Base-by-base conservation (phyloP, 2,329 filamentous ascomycete species). In the Aspergillus clavatus region DNA sequence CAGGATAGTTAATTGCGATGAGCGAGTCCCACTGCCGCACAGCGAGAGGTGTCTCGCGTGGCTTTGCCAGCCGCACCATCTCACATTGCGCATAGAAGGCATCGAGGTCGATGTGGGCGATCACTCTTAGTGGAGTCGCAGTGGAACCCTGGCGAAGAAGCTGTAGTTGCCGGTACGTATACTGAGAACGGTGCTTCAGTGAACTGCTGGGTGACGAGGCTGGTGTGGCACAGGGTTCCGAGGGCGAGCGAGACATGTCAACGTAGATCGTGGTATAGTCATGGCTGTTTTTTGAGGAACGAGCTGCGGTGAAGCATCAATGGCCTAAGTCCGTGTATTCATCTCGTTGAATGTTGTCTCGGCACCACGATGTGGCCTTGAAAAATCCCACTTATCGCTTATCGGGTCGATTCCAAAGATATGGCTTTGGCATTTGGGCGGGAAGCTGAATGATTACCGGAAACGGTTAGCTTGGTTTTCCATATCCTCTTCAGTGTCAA, bases 81-180 rank as follows among this genome's bases (percentile, higher is more conserved):
- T 98, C 93, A 63, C 89, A 96, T 73, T 98, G 93, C 3, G 87
- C 86, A 66, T 98, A 98, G 70, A 98, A 98, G 29, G 91, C 91
- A 78, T 98, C 93, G 48, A 98, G 82, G 61, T 98, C 93, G 52
- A 97, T 82, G 66, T 96, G 90, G 5, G 89, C 88, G 56, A 96
- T 82, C 22, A 94, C 86, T 37, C 93, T 83, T 27, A 98, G 76
- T 1, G 91, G 91, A 40, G 82, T 89, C 7, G 82, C 81, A 0
- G 83, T 76, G 26, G 81, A 82, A 54, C 79, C 89, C 7, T 82
- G 77, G 5, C 83, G 80, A 46, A 97, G 79, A 53, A 90, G 84
- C 26, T 81, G 76, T 12, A 97, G 77, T 43, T 97, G 84, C 49
- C 86, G 87, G 65, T 87, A 89, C 2, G 89, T 96, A 70, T 93